Evolutionary conservation across 495 filamentous ascomycete genomes (phyloP).

Genomic region (Penicillium arizonense): DNA sequence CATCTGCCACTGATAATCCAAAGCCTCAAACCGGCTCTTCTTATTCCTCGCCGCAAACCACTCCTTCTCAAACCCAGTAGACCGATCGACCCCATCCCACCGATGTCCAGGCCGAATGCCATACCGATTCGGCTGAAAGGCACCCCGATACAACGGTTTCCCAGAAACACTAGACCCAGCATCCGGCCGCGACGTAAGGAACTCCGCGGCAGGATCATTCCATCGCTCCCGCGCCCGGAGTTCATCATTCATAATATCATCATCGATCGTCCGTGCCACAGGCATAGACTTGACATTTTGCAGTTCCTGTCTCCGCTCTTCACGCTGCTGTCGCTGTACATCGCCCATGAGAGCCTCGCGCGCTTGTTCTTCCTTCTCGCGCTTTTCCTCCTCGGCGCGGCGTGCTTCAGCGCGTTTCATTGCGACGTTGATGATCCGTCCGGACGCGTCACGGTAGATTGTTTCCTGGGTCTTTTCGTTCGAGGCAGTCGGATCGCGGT

Average conservation of each 20-base stretch:
- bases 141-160: constrained; percentile 75
- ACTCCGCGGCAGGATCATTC: constrained; percentile 90
- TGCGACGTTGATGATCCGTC: constrained; percentile 83
- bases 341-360: constrained; percentile 74
- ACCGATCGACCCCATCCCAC: constrained; percentile 97
- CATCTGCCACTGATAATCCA: constrained; percentile 96
- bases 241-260: constrained; percentile 80
- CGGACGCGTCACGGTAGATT: constrained; percentile 90
- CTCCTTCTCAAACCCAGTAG: constrained; percentile 93
- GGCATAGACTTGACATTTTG: constrained; percentile 78
- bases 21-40: constrained; percentile 64
- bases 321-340: constrained; percentile 65
- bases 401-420: constrained; percentile 87
- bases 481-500: constrained; percentile 37
- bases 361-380: constrained; percentile 57
- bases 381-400: constrained; percentile 68
- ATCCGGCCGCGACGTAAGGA: constrained; percentile 58
- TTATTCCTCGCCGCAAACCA: constrained; percentile 85
- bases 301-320: constrained; percentile 58
- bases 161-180: constrained; percentile 51
- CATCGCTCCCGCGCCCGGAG: constrained; percentile 72
- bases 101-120: constrained; percentile 86
- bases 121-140: constrained; percentile 87
- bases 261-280: constrained; percentile 76
- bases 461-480: constrained; percentile 62